These are phyloP conservation scores for Mortierella sp. DNA, from an alignment of 371 early-diverging fungal species.

Conservation along the genomic window DNA sequence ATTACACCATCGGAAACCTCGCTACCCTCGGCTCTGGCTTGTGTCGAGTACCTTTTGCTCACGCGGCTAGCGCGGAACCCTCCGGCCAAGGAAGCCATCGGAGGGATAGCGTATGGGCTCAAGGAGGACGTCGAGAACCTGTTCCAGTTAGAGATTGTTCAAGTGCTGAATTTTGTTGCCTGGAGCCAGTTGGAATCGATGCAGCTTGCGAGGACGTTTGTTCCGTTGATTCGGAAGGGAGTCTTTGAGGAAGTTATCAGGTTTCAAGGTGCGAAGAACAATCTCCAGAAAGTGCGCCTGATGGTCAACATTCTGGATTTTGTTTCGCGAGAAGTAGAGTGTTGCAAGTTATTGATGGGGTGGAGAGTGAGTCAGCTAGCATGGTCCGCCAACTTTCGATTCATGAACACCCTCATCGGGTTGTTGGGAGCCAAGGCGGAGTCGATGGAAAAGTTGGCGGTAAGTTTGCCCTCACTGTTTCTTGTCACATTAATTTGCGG, in stretches of 20 bases:
- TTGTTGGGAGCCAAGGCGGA: conserved; percentile 22
- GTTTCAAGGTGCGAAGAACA: not conserved
- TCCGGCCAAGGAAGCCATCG: not conserved
- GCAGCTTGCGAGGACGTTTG: not conserved
- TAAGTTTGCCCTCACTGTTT: conserved; percentile 4
- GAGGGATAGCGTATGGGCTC: not conserved
- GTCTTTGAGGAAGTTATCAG: conserved; percentile 23
- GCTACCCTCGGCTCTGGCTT: conserved; percentile 32
- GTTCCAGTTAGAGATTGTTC: conserved; percentile 27
- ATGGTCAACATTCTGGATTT: conserved; percentile 24
- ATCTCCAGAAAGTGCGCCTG: conserved; percentile 17
- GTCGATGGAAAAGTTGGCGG: conserved; percentile 15
- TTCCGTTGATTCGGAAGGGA: conserved; percentile 26
- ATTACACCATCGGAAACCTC: conserved; percentile 16
- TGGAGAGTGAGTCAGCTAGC: conserved; percentile 27
- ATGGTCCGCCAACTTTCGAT: conserved; percentile 24
- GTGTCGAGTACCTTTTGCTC: conserved; percentile 33
- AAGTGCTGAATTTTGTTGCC: conserved; percentile 18
- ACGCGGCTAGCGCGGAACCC: conserved; percentile 9
- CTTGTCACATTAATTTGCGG: not conserved
- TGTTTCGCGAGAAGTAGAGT: conserved; percentile 23
- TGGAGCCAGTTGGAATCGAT: conserved; percentile 24
- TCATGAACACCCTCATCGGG: conserved; percentile 22
- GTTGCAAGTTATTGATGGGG: conserved; percentile 30
- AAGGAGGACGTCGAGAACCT: conserved; percentile 26